Evolutionary conservation across 2,329 filamentous ascomycete species (phyloP), one percentile per base, ranked within the genome.

Genomic region (Fonsecaea nubica): DNA sequence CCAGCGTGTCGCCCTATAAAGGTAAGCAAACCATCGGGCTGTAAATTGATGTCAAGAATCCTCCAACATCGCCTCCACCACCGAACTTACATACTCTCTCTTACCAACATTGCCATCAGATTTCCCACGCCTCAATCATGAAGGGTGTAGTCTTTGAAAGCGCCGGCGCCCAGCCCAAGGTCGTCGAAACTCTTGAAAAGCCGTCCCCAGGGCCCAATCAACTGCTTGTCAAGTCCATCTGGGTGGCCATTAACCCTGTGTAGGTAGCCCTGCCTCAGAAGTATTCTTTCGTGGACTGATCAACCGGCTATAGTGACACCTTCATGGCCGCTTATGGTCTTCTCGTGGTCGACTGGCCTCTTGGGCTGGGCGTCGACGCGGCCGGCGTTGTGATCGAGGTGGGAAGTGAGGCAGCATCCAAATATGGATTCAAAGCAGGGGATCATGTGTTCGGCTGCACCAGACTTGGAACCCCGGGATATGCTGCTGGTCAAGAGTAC

Each of bases 391-490:
- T 77, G 10, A 68, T 74, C n/a, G 75, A 77, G 59, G 71, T 69
- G 1, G 75, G 76, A 25, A 64, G 71, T 25, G 71, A 76, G 18
- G 74, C 75, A 6, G 71, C 72, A 33, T 65, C 69, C 13, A 65
- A 64, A 13, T 69, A 71, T 58, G 65, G 67, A 42, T 75, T 77
- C 68, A 74, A 75, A 64, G 67, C 72, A 50, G 76, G 76, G 2
- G 75, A 76, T 64, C 56, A 72, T 18, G 75, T 77, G 13, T 75
- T 69, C 67, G 76, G 75, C 25, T 76, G 76, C 64, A 74, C 74
- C 2, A 72, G 76, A 42, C 62, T 77, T 6, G 76, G 76, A 1
- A 60, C 18, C 4, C 61, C 63, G 30, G 72, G 69, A 15, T 73
- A 76, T 62, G 66, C 67, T 15, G 61, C 73, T 15, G 73, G 69